Conservation (phyloP, 257 asterid species). For the Solanum chaucha region DNA sequence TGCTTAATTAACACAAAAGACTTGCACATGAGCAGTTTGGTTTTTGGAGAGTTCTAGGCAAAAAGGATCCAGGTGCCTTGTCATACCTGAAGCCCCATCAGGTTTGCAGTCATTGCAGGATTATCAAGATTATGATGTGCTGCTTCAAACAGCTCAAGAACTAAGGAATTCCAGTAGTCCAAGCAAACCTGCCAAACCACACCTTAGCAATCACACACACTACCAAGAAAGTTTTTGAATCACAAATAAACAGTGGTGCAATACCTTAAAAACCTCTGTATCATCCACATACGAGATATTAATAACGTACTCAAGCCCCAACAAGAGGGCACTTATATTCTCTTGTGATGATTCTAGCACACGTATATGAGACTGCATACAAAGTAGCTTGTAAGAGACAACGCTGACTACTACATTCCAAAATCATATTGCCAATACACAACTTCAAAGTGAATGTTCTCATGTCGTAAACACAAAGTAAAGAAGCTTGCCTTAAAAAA, state of each 20-base stretch:
- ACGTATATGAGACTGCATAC: conserved; percentile 73
- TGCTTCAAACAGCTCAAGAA: conserved; percentile 86
- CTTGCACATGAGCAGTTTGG: background rate
- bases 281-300: conserved; percentile 91
- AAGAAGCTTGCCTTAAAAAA: conserved; percentile 67
- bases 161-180: conserved; percentile 94
- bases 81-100: conserved; percentile 85
- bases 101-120: conserved; percentile 51
- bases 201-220: background rate
- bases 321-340: conserved; percentile 49
- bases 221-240: background rate
- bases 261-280: conserved; percentile 97
- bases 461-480: background rate
- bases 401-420: background rate
- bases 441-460: background rate
- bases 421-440: background rate
- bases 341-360: conserved; percentile 78
- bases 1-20: conserved; percentile 24
- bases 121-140: conserved; percentile 67
- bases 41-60: background rate
- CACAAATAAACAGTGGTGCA: background rate
- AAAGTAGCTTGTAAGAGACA: conserved; percentile 1
- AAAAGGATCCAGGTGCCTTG: background rate
- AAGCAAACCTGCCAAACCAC: conserved; percentile 68
- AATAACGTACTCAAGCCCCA: conserved; percentile 90